phyloP scores from a whole-genome alignment of 768 basidiomycete species.

The Calocybe cyanea region DNA sequence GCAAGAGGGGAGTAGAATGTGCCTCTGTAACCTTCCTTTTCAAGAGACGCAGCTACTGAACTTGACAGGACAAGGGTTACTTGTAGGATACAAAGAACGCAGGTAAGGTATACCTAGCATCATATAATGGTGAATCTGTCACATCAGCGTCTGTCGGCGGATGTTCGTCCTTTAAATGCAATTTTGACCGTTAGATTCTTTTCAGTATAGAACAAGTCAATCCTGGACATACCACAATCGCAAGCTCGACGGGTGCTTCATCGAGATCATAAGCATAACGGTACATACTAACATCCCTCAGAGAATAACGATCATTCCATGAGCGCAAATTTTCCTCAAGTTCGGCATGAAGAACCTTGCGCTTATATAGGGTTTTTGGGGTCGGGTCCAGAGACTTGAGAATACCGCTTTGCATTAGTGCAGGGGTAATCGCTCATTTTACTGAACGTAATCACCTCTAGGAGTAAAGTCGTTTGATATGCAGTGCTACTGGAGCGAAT shows the following conservation, averaged over 20 bases:
- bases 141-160: background rate
- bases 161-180: background rate
- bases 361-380: too few relatives aligned
- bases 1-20: background rate
- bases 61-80: too few relatives aligned
- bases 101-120: background rate
- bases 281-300: conserved; percentile 11
- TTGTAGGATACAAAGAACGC: background rate
- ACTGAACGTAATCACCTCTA: too few relatives aligned
- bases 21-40: background rate
- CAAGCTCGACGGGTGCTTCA: conserved; percentile 11
- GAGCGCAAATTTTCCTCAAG: background rate
- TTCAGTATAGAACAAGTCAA: background rate
- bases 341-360: background rate
- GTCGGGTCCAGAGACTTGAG: too few relatives aligned
- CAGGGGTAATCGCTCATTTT: too few relatives aligned
- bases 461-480: too few relatives aligned
- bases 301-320: background rate
- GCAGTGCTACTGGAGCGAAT: too few relatives aligned
- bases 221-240: conserved; percentile 11
- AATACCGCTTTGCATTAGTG: too few relatives aligned
- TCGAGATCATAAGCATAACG: conserved; percentile 3
- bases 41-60: conserved; percentile 5
- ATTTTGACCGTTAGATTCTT: background rate
- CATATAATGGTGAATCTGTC: background rate